phyloP scores from a whole-genome alignment of 108 stramenopile genomes.

The Nitzschia inconspicua region DNA sequence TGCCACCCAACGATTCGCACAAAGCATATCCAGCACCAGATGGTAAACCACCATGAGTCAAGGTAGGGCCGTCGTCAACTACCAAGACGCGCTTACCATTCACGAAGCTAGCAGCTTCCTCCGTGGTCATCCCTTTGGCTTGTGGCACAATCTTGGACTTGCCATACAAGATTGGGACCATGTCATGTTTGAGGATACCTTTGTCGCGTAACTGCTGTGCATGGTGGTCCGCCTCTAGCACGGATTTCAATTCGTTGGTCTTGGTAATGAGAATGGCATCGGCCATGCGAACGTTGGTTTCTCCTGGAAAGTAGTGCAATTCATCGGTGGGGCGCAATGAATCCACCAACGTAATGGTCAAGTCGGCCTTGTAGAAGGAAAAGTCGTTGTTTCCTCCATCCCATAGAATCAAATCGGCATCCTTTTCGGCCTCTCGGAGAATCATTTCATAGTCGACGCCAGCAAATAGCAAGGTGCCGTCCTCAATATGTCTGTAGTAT shows the following conservation, averaged over 20 bases:
- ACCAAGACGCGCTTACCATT: constrained; percentile 53
- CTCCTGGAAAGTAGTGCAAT: constrained; percentile 43
- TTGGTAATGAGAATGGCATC: constrained; percentile 44
- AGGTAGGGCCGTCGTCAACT: constrained; percentile 50
- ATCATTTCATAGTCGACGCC: constrained; percentile 57
- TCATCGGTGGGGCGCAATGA: constrained; percentile 43
- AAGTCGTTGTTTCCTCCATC: constrained; percentile 54
- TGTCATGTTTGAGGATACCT: no score
- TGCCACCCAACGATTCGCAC: constrained; percentile 43
- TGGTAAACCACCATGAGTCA: constrained; percentile 55
- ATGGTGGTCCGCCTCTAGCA: constrained; percentile 24
- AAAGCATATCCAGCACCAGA: constrained; percentile 51
- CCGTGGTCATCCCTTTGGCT: no score
- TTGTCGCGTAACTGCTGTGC: constrained; percentile 24
- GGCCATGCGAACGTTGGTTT: constrained; percentile 42
- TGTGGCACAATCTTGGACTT: no score
- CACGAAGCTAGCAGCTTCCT: no score
- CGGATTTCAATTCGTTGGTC: constrained; percentile 28
- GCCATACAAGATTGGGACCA: no score
- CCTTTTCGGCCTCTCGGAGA: constrained; percentile 47
- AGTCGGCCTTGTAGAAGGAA: constrained; percentile 42
- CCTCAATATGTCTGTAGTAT: constrained; percentile 45
- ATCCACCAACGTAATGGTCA: constrained; percentile 39
- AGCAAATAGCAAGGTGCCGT: constrained; percentile 43
- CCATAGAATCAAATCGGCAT: constrained; percentile 47